phyloP scores from a whole-genome alignment of 345 rosid species.

The Gossypium anomalum region DNA sequence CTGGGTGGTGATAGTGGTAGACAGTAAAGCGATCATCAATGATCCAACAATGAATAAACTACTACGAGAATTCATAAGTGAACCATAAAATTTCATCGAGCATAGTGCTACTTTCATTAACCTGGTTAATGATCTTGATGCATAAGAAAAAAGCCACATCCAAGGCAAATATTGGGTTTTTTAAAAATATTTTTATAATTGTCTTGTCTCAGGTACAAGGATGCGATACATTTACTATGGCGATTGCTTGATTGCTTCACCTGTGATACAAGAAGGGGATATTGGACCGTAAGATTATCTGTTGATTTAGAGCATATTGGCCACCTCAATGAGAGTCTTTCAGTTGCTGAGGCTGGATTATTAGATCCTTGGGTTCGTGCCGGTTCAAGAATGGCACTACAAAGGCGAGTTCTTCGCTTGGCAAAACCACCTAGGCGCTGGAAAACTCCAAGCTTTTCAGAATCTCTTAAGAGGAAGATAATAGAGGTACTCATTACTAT shows the following conservation, averaged over 20 bases:
- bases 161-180: neutral
- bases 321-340: slow-evolving; percentile 64
- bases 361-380: slow-evolving; percentile 90
- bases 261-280: slow-evolving; percentile 83
- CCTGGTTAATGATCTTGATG: slow-evolving; percentile 2
- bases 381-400: slow-evolving; percentile 81
- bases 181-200: neutral
- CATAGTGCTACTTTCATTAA: neutral
- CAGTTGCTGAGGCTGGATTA: slow-evolving; percentile 75
- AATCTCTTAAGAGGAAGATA: slow-evolving; percentile 51
- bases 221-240: slow-evolving; percentile 54
- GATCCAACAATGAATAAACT: neutral
- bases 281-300: slow-evolving; percentile 87
- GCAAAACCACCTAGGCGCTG: slow-evolving; percentile 98
- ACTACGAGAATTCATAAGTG: neutral
- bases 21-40: neutral
- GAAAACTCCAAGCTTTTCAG: slow-evolving; percentile 70
- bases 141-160: neutral
- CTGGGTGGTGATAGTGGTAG: neutral
- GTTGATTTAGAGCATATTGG: slow-evolving; percentile 81
- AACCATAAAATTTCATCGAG: neutral
- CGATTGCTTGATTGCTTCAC: slow-evolving; percentile 51
- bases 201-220: slow-evolving; percentile 48
- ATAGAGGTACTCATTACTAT: slow-evolving; percentile 43
- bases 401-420: slow-evolving; percentile 71